These are phyloP conservation scores for Amauroascus niger DNA, from an alignment of 2,329 filamentous ascomycete species.

Conservation along the genomic window DNA sequence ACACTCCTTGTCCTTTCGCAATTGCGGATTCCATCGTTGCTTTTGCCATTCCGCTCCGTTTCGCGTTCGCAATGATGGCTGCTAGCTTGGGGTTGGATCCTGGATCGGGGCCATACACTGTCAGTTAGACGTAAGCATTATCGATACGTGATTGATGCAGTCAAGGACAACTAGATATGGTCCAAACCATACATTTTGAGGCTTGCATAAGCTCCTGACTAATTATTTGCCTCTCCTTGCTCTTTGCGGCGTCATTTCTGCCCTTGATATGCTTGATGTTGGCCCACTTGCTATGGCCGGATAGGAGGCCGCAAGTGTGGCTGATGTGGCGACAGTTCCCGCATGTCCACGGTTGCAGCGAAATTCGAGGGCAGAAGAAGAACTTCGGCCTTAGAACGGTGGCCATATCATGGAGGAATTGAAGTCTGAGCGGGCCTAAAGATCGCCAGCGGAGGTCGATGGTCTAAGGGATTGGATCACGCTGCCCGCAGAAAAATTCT, in stretches of 20 bases:
- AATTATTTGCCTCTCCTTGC: slow-evolving; percentile 56
- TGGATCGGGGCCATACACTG: slow-evolving; percentile 66
- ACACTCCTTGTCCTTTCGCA: slow-evolving; percentile 77
- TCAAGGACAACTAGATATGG: neutral
- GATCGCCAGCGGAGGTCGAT: neutral
- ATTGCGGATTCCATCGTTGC: slow-evolving; percentile 74
- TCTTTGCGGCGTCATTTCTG: slow-evolving; percentile 67
- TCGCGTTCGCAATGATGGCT: slow-evolving; percentile 62
- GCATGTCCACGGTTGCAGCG: slow-evolving; percentile 16
- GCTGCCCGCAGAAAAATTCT: neutral
- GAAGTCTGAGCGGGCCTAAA: neutral
- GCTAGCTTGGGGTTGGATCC: slow-evolving; percentile 67
- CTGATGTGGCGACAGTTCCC: slow-evolving; percentile 39
- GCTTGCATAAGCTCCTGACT: slow-evolving; percentile 63
- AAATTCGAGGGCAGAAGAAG: slow-evolving; percentile 1
- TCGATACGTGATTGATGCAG: neutral
- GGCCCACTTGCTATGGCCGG: slow-evolving; percentile 88
- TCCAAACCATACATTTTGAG: slow-evolving; percentile 54
- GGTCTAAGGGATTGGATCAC: too few relatives aligned
- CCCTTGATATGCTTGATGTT: slow-evolving; percentile 95
- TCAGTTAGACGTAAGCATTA: slow-evolving; percentile 14
- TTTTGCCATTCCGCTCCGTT: slow-evolving; percentile 80
- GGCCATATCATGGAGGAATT: slow-evolving; percentile 12
- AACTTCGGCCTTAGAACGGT: slow-evolving; percentile 4
- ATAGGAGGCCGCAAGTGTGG: slow-evolving; percentile 39